Percentiles rank a stretch among this genome's conserved stretches.
Conservation (phyloP, 2,329 filamentous ascomycete species). For the Neonectria faginata region DNA sequence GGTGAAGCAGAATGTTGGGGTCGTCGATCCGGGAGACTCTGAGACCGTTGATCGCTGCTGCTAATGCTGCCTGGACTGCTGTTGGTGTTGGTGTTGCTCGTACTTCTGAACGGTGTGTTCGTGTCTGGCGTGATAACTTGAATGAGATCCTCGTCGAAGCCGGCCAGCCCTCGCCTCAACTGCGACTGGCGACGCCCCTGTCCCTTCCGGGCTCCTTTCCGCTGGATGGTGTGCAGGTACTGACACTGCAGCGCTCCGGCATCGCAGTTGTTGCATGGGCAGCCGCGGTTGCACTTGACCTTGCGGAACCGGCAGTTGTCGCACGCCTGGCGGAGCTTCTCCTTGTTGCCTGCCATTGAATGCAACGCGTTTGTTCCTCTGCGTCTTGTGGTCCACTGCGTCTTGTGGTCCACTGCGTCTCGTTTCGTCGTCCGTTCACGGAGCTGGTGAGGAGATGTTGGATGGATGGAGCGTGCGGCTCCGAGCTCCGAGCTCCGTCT, state of each 20-base stretch:
- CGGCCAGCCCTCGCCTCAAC: constrained; percentile 43
- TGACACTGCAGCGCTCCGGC: constrained; percentile 44
- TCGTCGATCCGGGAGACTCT: background rate
- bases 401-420: too few species aligned
- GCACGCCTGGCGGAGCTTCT: constrained; percentile 42
- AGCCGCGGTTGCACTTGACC: constrained; percentile 48
- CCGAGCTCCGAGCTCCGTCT: too few species aligned
- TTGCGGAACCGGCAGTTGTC: constrained; percentile 50
- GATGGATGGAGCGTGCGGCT: background rate
- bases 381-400: too few species aligned
- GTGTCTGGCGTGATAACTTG: constrained; percentile 38
- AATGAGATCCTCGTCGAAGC: constrained; percentile 33
- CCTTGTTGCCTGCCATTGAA: constrained; percentile 27
- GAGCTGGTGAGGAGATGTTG: background rate
- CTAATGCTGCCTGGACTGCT: background rate
- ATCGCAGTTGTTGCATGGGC: constrained; percentile 47
- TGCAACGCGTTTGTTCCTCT: background rate
- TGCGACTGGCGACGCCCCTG: constrained; percentile 46
- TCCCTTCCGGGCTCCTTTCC: constrained; percentile 47
- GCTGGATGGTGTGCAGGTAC: constrained; percentile 47
- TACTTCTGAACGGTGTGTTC: background rate
- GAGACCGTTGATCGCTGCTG: background rate
- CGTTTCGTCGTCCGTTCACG: constrained; percentile 7
- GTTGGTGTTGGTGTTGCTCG: background rate
- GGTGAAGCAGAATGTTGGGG: background rate